phyloP scores from a whole-genome alignment of 192 early-diverging fungal genomes.

The Coemansia sp. region DNA sequence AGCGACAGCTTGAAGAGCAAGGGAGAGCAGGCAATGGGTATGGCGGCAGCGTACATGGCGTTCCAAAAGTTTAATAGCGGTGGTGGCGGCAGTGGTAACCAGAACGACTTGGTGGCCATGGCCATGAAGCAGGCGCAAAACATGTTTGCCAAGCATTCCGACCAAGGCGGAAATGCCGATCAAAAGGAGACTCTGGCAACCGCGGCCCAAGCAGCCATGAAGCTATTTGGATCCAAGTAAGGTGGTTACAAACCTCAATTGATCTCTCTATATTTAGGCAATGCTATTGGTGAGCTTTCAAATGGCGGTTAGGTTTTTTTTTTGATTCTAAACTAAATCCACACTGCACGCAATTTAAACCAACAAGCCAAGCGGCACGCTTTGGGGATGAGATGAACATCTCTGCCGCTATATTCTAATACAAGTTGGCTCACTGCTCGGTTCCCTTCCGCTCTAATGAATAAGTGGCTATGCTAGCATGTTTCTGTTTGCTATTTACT shows the following conservation, averaged over 20 bases:
- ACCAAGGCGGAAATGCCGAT: slow-evolving; percentile 26
- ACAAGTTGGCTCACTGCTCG: too few species aligned
- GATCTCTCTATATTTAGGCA: background rate
- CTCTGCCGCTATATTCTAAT: too few species aligned
- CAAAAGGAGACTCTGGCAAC: slow-evolving; percentile 47
- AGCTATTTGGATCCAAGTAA: slow-evolving; percentile 25
- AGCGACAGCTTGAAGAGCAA: slow-evolving; percentile 12
- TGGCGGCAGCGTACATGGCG: slow-evolving; percentile 45
- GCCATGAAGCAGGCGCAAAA: slow-evolving; percentile 43
- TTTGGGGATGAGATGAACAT: too few species aligned
- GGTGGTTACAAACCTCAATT: background rate
- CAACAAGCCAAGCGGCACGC: too few species aligned
- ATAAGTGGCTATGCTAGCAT: too few species aligned
- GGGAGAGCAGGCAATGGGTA: slow-evolving; percentile 37
- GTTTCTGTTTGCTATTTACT: too few species aligned
- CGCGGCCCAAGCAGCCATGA: slow-evolving; percentile 44
- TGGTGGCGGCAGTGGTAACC: slow-evolving; percentile 4
- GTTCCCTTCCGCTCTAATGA: too few species aligned
- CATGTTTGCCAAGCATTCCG: slow-evolving; percentile 36
- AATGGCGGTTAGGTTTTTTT: too few species aligned
- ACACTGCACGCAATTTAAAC: too few species aligned
- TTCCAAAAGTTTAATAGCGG: slow-evolving; percentile 32
- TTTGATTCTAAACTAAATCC: background rate
- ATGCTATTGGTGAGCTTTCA: too few species aligned
- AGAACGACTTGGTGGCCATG: slow-evolving; percentile 42